Evolutionary conservation across 352 stramenopile species (phyloP).

Genomic region (Phytophthora syringae): DNA sequence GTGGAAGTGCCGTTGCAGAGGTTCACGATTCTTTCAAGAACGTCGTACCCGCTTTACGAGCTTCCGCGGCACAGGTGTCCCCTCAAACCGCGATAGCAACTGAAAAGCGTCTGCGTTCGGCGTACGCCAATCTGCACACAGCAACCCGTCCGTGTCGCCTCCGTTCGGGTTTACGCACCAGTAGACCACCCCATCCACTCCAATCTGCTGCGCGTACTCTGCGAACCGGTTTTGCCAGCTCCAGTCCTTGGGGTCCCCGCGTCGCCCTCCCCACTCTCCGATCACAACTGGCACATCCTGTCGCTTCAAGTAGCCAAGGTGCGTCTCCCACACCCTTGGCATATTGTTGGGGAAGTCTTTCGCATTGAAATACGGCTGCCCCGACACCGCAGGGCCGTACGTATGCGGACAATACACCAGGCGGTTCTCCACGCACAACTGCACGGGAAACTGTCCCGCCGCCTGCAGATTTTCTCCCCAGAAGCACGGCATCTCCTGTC

Average conservation of each 20-base stretch:
- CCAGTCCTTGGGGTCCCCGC: conserved; percentile 42
- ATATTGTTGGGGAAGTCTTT: conserved; percentile 54
- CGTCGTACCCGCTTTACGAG: no score
- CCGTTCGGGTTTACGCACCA: conserved; percentile 78
- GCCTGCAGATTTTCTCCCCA: conserved; percentile 62
- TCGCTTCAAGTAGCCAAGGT: conserved; percentile 58
- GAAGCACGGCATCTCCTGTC: conserved; percentile 46
- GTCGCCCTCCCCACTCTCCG: conserved; percentile 67
- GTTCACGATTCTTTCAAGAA: no score
- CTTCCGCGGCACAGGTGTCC: conserved; percentile 42
- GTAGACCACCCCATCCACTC: conserved; percentile 55
- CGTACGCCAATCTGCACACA: conserved; percentile 65
- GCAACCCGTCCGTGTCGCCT: conserved; percentile 61
- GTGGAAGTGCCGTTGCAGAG: no score
- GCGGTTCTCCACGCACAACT: conserved; percentile 42
- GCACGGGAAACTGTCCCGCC: conserved; percentile 22
- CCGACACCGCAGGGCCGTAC: conserved; percentile 51
- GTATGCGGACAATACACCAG: conserved; percentile 63
- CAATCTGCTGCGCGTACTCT: conserved; percentile 48
- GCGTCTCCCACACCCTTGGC: conserved; percentile 56
- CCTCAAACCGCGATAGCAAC: conserved; percentile 50
- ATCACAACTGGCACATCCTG: conserved; percentile 51
- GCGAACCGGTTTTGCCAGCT: conserved; percentile 58
- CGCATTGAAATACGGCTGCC: conserved; percentile 53
- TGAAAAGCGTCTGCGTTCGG: conserved; percentile 50